Base-by-base conservation (phyloP, 1,284 basidiomycete genomes). In the Trametes pubescens region DNA sequence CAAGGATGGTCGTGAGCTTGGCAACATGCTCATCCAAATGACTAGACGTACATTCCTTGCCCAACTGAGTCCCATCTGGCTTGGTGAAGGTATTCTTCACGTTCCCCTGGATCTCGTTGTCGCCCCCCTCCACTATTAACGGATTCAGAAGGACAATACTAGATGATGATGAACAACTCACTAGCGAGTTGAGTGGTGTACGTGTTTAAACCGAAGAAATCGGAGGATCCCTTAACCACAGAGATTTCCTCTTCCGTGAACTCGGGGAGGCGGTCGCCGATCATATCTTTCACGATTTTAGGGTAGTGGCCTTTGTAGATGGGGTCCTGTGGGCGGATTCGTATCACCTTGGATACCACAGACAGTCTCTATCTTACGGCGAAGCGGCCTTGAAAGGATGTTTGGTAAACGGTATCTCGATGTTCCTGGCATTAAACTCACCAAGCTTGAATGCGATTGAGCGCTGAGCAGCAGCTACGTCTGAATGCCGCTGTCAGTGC, bases 291-390 rank as follows among this genome's bases (percentile, higher is more conserved):
- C 65, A 86, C 78, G 18, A 74, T 76, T 7, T 71, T 69, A 7
- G 85, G 84, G 68, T 87, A 86, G 46, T 76, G 69, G 0, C 84
- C 85, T 32, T 82, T 80, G 73, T 84, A 84, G 61, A 84, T 80
- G 1, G 82, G 82, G 65, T 84, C 82, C 75, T 78, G 71, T 71
- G 43, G 73, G 74, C 67, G 71, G 8, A n/a, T 64, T 57, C 32
- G 61, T 16, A n/a, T 6, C 18, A 8, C 6, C 0, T 8, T 5
- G n/a, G 34, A 55, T 10, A 21, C 7, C 22, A 9, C 4, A 11
- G 11, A 11, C 7, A 2, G 24, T 11, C 5, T 13, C 7, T 13
- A 9, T 21, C 68, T 9, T 62, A 77, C 75, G 16, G 74, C 74
- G 64, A 75, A 76, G 58, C 76, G 71, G 1, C 74, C 75, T 76